Base-by-base conservation (phyloP, 345 rosid species). In the Populus deltoides region DNA sequence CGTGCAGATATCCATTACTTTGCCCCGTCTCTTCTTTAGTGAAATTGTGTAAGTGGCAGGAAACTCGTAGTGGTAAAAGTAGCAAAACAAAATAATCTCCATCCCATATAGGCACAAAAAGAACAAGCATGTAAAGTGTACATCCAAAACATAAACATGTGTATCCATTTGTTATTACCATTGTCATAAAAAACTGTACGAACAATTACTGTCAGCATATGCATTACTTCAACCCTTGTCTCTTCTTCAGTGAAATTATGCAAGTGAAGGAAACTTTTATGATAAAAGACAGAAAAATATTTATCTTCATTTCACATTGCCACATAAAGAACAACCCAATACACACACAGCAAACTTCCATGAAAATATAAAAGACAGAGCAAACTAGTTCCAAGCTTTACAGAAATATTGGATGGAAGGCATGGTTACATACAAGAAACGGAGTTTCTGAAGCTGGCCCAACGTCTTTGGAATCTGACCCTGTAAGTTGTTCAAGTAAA, bases 391-490 rank as follows among this genome's bases (percentile, higher is more conserved):
- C 47, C 24, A 67, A 67, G 13, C 36, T 67, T 22, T 10, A 11
- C 47, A 68, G 7, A 24, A 39, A 70, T 25, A 15, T 33, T 27
- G 66, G n/a, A 68, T 7, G 27, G 75, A 41, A 75, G 75, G 78
- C 41, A 31, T 35, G 72, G 49, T 78, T 80, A 76, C 95, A 22
- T 93, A 93, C 97, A 93, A 77, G 88, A 91, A 90, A 6, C 96
- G 87, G 47, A 93, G 89, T 82, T 82, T 93, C 79, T 77, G 8
- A 71, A 93, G 94, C 79, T 83, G 82, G 71, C 87, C 86, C 84
- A 93, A 82, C 29, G 94, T 84, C 63, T 62, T 27, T 77, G 97
- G 97, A 75, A 93, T 90, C 22, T 29, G 75, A 45, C 96, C 96
- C 72, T 2, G 78, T 84, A 93, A 86, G 1, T 22, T 65, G 88